A percentile compares a stretch with the other conserved stretches of the same genome.
Conservation (phyloP, 352 stramenopile genomes). For the Globisporangium viniferum region DNA sequence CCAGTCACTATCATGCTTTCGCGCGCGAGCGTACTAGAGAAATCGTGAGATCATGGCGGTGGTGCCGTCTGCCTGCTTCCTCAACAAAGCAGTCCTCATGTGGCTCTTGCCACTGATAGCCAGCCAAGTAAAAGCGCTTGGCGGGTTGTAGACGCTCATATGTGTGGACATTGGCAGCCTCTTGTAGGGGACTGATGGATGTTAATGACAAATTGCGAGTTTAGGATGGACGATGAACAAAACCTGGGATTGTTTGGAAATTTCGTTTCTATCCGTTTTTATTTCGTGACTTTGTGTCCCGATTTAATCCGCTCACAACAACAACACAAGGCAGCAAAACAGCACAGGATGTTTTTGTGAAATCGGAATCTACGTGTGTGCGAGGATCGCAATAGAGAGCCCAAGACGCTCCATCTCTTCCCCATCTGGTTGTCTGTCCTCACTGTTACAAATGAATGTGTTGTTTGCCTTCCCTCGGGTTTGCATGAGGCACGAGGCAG, state of each 20-base stretch:
- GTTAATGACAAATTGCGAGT: background rate
- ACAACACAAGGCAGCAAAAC: background rate
- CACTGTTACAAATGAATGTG: background rate
- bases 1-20: background rate
- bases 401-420: background rate
- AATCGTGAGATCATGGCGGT: conserved; percentile 1
- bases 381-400: background rate
- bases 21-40: background rate
- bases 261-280: background rate
- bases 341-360: background rate
- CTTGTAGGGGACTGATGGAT: conserved; percentile 5
- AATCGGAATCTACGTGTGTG: background rate
- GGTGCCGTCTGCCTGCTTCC: background rate
- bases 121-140: background rate
- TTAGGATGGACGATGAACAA: background rate
- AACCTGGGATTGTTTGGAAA: background rate
- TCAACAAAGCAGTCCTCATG: background rate
- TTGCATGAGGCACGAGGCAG: background rate
- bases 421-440: background rate
- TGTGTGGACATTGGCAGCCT: background rate
- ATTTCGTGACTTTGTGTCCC: background rate
- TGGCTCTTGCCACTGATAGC: background rate
- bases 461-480: background rate
- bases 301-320: background rate
- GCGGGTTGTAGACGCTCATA: background rate